Percentiles rank a stretch among this genome's conserved stretches.
phyloP scores from a whole-genome alignment of 352 stramenopile genomes.

The Pythium dissimile region DNA sequence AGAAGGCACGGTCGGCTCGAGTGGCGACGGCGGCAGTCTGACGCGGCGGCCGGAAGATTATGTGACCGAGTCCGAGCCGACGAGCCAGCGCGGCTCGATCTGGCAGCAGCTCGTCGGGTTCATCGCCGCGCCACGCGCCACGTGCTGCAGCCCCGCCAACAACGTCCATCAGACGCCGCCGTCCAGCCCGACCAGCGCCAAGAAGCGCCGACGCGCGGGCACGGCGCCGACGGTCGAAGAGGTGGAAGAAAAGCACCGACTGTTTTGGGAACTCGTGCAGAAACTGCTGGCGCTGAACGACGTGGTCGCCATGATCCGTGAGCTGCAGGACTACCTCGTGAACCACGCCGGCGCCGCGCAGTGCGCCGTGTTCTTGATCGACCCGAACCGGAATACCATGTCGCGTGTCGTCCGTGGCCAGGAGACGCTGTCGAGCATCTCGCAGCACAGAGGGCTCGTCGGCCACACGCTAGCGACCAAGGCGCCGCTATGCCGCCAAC shows the following conservation, averaged over 20 bases:
- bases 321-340: conserved; percentile 64
- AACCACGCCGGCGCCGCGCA: conserved; percentile 43
- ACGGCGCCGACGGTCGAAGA: not conserved
- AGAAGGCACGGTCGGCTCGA: conserved; percentile 19
- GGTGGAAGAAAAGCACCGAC: conserved; percentile 58
- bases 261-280: conserved; percentile 81
- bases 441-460: conserved; percentile 47
- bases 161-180: not conserved
- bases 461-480: conserved; percentile 38
- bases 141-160: conserved; percentile 3
- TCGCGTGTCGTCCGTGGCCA: conserved; percentile 59
- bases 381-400: conserved; percentile 71
- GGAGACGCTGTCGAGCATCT: conserved; percentile 47
- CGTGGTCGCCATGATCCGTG: conserved; percentile 68
- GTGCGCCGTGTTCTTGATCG: conserved; percentile 70
- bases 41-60: conserved; percentile 7
- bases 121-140: conserved; percentile 7
- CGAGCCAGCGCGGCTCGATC: not conserved
- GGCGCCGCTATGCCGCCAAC: conserved; percentile 25
- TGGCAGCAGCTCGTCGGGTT: conserved; percentile 19
- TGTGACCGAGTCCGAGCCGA: not conserved
- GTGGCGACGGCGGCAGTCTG: conserved; percentile 2
- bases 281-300: conserved; percentile 64
- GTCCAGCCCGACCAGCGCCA: not conserved
- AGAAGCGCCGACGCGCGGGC: not conserved